Conservation (phyloP, 768 basidiomycete genomes). For the Amanita rimosa region DNA sequence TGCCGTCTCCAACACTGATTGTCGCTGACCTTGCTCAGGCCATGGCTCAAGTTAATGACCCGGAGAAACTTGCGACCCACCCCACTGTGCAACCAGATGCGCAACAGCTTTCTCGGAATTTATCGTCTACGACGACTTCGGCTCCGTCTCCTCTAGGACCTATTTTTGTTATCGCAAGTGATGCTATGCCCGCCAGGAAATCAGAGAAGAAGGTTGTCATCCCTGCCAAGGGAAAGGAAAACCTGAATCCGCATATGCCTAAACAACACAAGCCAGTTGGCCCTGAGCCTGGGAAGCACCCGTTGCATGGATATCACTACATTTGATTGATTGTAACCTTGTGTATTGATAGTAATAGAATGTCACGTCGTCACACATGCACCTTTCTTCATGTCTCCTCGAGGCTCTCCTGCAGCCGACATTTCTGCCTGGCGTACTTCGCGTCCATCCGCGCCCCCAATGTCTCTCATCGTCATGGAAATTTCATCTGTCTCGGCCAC, state of each 20-base stretch:
- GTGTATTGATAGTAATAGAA: neutral
- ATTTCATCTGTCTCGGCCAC: conserved; percentile 82
- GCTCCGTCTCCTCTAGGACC: too few species aligned
- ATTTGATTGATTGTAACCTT: neutral
- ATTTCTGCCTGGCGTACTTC: conserved; percentile 54
- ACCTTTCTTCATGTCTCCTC: conserved; percentile 16
- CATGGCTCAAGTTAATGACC: neutral
- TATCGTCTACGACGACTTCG: neutral
- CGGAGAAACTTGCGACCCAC: neutral
- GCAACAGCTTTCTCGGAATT: neutral
- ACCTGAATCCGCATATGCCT: neutral
- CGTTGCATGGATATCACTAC: conserved; percentile 5
- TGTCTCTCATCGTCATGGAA: conserved; percentile 65
- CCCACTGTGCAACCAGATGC: neutral
- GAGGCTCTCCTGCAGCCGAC: conserved; percentile 13
- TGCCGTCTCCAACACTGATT: neutral
- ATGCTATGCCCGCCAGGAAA: neutral
- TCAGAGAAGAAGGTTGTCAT: neutral
- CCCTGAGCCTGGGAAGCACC: neutral
- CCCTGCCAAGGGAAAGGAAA: neutral
- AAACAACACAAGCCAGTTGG: neutral
- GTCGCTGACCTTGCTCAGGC: neutral
- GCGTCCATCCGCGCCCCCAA: conserved; percentile 63
- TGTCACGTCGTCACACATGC: conserved; percentile 6
- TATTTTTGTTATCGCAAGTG: neutral